These are phyloP conservation scores for Arthromyces matolae DNA, from an alignment of 768 basidiomycete species.

Conservation along the genomic window DNA sequence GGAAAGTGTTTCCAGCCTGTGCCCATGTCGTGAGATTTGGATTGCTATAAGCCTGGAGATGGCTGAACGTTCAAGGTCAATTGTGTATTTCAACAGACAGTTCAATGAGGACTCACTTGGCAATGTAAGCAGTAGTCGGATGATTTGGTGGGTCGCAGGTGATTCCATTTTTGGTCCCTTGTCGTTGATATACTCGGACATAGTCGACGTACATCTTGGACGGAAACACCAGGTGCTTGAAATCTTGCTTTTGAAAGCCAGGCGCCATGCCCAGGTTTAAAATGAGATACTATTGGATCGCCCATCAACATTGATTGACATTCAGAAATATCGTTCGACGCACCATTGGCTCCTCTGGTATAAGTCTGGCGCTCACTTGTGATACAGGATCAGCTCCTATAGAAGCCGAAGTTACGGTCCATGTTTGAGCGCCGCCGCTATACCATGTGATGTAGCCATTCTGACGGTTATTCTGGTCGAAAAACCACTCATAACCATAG, in stretches of 20 bases:
- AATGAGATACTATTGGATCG: slow-evolving; percentile 61
- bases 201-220: slow-evolving; percentile 84
- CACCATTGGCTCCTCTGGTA: slow-evolving; percentile 95
- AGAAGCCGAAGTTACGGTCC: slow-evolving; percentile 65
- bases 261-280: slow-evolving; percentile 82
- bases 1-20: slow-evolving; percentile 70
- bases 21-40: slow-evolving; percentile 86
- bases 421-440: slow-evolving; percentile 58
- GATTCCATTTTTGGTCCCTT: slow-evolving; percentile 62
- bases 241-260: slow-evolving; percentile 73
- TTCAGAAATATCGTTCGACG: slow-evolving; percentile 28
- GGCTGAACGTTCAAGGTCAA: slow-evolving; percentile 25
- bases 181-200: slow-evolving; percentile 81
- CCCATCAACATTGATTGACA: background rate
- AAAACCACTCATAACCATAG: slow-evolving; percentile 82
- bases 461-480: slow-evolving; percentile 58
- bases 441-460: slow-evolving; percentile 88
- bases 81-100: background rate
- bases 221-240: slow-evolving; percentile 70
- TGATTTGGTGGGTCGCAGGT: slow-evolving; percentile 76
- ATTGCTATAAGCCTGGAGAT: slow-evolving; percentile 60
- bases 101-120: slow-evolving; percentile 40
- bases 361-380: slow-evolving; percentile 61
- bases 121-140: slow-evolving; percentile 82
- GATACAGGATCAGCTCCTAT: slow-evolving; percentile 62